phyloP scores from a whole-genome alignment of 129 eudicot species.

The Saussurea involucrata region DNA sequence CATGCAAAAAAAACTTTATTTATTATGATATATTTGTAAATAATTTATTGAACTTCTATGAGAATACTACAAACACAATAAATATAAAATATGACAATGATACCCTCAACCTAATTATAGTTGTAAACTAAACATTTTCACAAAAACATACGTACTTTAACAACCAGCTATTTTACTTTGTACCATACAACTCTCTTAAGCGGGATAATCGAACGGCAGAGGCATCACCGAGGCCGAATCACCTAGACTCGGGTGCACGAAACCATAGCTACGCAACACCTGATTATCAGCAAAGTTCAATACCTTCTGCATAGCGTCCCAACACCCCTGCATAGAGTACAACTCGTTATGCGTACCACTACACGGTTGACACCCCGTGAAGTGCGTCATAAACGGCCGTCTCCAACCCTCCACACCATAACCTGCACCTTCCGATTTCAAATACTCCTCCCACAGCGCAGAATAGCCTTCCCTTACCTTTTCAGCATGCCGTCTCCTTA shows the following conservation, averaged over 20 bases:
- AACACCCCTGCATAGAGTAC: conserved; percentile 39
- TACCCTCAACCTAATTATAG: neutral
- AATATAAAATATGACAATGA: neutral
- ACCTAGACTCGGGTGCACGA: conserved; percentile 28
- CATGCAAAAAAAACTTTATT: no score
- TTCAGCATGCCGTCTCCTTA: conserved; percentile 73
- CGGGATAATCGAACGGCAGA: conserved; percentile 35
- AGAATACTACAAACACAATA: neutral
- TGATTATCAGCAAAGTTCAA: conserved; percentile 72
- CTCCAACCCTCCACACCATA: conserved; percentile 45
- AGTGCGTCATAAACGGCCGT: conserved; percentile 72
- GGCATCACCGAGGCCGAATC: conserved; percentile 20
- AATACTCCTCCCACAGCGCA: conserved; percentile 44
- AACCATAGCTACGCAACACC: conserved; percentile 50
- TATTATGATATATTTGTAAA: neutral
- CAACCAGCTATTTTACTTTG: neutral
- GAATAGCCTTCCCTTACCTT: conserved; percentile 48
- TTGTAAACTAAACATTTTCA: neutral
- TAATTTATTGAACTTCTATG: neutral
- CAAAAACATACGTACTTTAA: neutral
- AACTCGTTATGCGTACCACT: conserved; percentile 47
- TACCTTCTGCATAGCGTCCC: conserved; percentile 51
- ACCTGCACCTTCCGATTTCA: conserved; percentile 34
- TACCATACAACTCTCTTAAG: neutral
- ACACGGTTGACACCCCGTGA: conserved; percentile 68